These are phyloP conservation scores for Physcomitrellopsis africana DNA, from an alignment of 225 moss, liverwort and hornwort species.

Conservation along the genomic window DNA sequence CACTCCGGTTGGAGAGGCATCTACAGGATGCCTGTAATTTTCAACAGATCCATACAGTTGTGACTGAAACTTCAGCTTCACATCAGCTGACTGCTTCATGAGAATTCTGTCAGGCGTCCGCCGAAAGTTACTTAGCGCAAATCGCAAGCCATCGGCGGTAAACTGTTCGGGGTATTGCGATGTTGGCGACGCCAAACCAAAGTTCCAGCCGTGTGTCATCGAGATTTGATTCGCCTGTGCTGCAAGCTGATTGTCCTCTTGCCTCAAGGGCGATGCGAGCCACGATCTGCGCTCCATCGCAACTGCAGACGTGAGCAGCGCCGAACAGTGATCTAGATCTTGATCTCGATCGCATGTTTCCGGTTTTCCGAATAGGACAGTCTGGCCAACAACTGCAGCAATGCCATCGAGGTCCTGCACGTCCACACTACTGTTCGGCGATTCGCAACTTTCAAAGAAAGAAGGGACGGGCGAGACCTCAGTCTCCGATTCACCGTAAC, in stretches of 20 bases:
- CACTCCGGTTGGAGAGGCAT: background rate
- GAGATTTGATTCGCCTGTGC: background rate
- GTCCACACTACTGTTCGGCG: slow-evolving; percentile 9
- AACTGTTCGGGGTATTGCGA: slow-evolving; percentile 11
- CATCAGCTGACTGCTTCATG: slow-evolving; percentile 31
- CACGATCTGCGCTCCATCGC: slow-evolving; percentile 32
- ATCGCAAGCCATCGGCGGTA: slow-evolving; percentile 32
- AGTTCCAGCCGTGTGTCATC: slow-evolving; percentile 24
- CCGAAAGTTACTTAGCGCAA: slow-evolving; percentile 28
- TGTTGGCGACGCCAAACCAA: background rate
- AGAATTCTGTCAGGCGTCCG: slow-evolving; percentile 50
- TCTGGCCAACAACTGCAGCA: slow-evolving; percentile 60
- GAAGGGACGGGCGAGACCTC: slow-evolving; percentile 26
- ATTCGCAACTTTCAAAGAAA: slow-evolving; percentile 26
- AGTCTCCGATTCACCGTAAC: slow-evolving; percentile 42
- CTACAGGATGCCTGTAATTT: background rate
- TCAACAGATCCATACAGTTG: slow-evolving; percentile 20
- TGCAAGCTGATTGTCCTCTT: slow-evolving; percentile 18
- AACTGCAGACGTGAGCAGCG: background rate
- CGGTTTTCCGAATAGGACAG: slow-evolving; percentile 37
- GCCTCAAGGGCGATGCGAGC: slow-evolving; percentile 18
- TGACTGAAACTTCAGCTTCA: slow-evolving; percentile 35
- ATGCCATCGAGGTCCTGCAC: slow-evolving; percentile 55
- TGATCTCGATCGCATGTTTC: slow-evolving; percentile 1
- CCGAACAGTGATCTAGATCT: background rate